Evolutionary conservation across 2,329 filamentous ascomycete species (phyloP), one percentile per base, ranked within the genome.

Genomic region (Aspergillus tanneri): DNA sequence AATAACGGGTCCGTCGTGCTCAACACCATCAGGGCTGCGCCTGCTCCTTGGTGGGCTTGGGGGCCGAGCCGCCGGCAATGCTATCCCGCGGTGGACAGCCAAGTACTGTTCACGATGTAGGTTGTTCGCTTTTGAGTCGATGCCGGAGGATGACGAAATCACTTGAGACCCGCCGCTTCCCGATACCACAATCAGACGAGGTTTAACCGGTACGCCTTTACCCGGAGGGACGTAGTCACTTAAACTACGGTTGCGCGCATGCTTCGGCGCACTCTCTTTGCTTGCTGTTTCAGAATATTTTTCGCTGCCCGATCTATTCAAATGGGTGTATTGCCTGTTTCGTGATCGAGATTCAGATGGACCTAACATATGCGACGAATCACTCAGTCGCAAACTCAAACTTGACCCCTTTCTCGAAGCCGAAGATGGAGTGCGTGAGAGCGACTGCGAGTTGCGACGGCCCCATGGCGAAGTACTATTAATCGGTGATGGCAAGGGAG

Each of bases 161-260:
- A 68, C 61, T 71, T 71, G 54, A 68, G 72, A 43, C 59, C 69
- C 59, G 61, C 77, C 56, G 2, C 83, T 76, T 1, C 83, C 83
- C 5, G 86, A 86, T 12, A 93, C 83, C 0, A 86, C 88, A 46
- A 88, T 79, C 54, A 89, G 85, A 35, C 90, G 82, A 24, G 75
- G 72, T 62, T 83, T 87, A 1, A 85, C 78, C 41, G 87, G 79
- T 35, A 83, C 77, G 55, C 86, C 75, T 10, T 60, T 59, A 4
- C 81, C 74, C 45, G 93, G 87, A 2, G 90, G 90, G 0, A 84
- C 79, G 68, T 95, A 96, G 56, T 96, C 91, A 72, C 90, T 96
- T 21, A 93, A 74, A 68, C 91, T 96, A 59, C 91, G 81, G 66
- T 93, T 90, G 50, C 88, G 81, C 10, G 76, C 75, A 66, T 89